A percentile compares a stretch with the other conserved stretches of the same genome.
These are phyloP conservation scores for Alternaria brassicae DNA, from an alignment of 2,329 filamentous ascomycete genomes.

Conservation along the genomic window DNA sequence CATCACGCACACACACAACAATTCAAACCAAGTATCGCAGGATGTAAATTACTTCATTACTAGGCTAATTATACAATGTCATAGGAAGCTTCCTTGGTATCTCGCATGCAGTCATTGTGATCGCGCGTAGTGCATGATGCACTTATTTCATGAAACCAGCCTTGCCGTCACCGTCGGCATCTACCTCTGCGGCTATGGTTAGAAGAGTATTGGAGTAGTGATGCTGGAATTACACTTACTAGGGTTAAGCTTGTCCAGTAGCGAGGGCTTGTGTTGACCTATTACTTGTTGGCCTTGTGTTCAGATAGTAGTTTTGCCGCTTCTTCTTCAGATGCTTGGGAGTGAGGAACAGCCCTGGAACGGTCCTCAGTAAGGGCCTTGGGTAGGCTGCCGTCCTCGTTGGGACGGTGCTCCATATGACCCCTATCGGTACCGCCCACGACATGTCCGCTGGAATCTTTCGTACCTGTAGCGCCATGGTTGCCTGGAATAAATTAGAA, in stretches of 20 bases:
- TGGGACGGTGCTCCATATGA: conserved; percentile 15
- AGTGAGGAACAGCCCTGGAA: conserved; percentile 21
- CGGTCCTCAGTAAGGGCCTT: conserved; percentile 19
- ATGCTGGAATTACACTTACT: conserved; percentile 17
- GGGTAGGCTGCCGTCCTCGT: conserved; percentile 20
- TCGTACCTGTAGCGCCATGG: conserved; percentile 17
- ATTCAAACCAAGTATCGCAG: too few relatives aligned
- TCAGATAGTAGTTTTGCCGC: conserved; percentile 5
- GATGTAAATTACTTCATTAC: conserved; percentile 8
- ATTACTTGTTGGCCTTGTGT: conserved; percentile 17
- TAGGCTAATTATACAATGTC: conserved; percentile 20
- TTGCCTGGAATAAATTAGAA: conserved; percentile 6
- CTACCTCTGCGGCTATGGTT: conserved; percentile 35
- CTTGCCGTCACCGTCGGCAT: conserved; percentile 64
- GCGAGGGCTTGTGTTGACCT: conserved; percentile 52
- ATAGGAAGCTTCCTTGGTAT: conserved; percentile 17
- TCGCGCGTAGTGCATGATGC: conserved; percentile 30
- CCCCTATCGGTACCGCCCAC: conserved; percentile 10
- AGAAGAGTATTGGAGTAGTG: background rate
- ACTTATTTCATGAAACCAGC: conserved; percentile 61
- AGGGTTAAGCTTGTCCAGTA: conserved; percentile 64
- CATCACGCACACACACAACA: background rate
- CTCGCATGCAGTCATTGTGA: conserved; percentile 7
- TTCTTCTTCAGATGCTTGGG: conserved; percentile 24
- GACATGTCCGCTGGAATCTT: conserved; percentile 3